Evolutionary conservation across 2,329 filamentous ascomycete species (phyloP).

Genomic region (Pseudogymnoascus sp.): DNA sequence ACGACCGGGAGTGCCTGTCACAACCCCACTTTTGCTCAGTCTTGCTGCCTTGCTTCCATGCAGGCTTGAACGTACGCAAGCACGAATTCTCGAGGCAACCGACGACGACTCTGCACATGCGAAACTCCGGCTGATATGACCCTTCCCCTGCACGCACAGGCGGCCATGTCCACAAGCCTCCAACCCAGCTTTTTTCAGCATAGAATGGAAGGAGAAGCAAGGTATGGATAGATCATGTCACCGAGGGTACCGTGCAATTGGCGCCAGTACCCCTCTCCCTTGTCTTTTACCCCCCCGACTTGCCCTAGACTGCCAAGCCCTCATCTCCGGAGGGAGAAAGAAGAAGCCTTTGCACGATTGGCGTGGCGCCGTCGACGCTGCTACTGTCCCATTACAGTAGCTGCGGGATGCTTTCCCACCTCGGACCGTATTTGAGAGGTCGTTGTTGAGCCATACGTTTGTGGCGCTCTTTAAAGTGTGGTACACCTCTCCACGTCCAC

Average conservation of each 20-base stretch:
- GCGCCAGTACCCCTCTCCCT: constrained; percentile 1
- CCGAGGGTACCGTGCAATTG: neutral
- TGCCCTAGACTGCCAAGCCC: neutral
- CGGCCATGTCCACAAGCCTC: neutral
- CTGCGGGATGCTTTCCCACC: constrained; percentile 1
- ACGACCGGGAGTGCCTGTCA: neutral
- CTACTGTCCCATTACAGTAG: constrained; percentile 3
- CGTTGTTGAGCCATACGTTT: neutral
- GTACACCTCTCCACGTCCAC: neutral
- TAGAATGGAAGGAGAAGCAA: neutral
- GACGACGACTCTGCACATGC: constrained; percentile 1
- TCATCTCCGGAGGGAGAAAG: neutral
- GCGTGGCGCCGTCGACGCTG: neutral
- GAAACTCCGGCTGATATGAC: neutral
- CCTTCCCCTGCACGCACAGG: constrained; percentile 1
- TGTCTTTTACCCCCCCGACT: neutral
- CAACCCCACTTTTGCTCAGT: neutral
- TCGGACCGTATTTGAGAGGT: neutral
- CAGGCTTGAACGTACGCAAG: neutral
- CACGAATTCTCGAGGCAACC: neutral
- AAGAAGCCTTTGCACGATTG: constrained; percentile 5
- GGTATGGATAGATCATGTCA: neutral
- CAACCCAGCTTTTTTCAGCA: neutral
- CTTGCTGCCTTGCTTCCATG: neutral
- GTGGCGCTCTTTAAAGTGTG: neutral